Percentiles rank a stretch among this genome's conserved stretches.
phyloP scores from a whole-genome alignment of 1,139 yeast species.

The Scheffersomyces titani region DNA sequence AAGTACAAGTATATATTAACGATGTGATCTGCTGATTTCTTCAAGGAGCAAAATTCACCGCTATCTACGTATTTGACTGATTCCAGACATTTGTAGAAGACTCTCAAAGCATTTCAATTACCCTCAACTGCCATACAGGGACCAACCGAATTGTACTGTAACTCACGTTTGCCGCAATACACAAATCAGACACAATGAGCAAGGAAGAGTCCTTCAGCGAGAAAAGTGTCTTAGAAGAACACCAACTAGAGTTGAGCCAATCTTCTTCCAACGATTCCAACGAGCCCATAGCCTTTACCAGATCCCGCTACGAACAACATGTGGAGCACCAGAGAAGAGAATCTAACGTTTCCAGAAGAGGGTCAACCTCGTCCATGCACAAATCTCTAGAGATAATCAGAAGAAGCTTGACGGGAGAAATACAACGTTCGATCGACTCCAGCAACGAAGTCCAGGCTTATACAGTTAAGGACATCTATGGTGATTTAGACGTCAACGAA shows the following conservation, averaged over 20 bases:
- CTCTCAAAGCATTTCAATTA: too few species aligned
- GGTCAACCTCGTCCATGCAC: conserved; percentile 13
- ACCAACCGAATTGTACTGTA: background rate
- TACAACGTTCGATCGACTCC: background rate
- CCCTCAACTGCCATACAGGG: background rate
- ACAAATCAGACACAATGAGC: background rate
- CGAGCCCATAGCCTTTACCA: conserved; percentile 18
- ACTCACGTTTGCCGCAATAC: too few species aligned
- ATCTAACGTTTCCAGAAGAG: conserved; percentile 15
- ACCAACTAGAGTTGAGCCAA: conserved; percentile 6
- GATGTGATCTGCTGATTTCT: background rate
- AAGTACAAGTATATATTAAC: background rate
- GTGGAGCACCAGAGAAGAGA: conserved; percentile 11
- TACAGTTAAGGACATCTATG: conserved; percentile 37
- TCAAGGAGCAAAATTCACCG: background rate
- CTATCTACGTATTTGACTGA: background rate
- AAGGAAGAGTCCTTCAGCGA: background rate
- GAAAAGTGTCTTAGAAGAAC: conserved; percentile 2
- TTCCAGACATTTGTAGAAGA: background rate
- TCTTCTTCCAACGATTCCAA: conserved; percentile 10
- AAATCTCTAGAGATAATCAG: conserved; percentile 15
- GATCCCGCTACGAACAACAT: conserved; percentile 1
- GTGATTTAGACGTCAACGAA: conserved; percentile 27
- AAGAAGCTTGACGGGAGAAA: conserved; percentile 11
- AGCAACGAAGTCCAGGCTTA: conserved; percentile 7